A percentile compares a stretch with the other conserved stretches of the same genome.
Conservation (phyloP, 2,329 filamentous ascomycete genomes). For the Bipolaris oryzae region DNA sequence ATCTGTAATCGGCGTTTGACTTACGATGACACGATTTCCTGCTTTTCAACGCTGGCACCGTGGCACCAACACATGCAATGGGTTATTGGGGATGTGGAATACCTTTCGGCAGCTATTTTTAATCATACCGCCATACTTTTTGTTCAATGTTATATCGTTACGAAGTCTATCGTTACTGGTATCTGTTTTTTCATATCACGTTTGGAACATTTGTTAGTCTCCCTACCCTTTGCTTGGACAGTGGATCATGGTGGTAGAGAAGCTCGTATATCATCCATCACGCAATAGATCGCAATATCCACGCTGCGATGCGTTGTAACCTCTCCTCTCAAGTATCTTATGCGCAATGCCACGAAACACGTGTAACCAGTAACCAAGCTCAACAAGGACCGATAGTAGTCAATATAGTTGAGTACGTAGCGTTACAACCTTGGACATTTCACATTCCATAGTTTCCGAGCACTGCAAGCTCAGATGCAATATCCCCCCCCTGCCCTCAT, state of each 20-base stretch:
- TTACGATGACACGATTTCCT: conserved; percentile 24
- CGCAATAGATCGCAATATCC: not conserved
- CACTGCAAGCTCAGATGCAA: no score
- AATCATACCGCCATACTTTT: conserved; percentile 3
- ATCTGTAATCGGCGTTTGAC: conserved; percentile 6
- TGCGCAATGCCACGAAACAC: not conserved
- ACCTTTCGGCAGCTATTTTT: not conserved
- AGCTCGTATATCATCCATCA: not conserved
- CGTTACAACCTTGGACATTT: no score
- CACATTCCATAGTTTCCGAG: no score
- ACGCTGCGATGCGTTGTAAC: not conserved
- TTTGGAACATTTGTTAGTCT: not conserved
- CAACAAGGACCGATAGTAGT: no score
- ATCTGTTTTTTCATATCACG: not conserved
- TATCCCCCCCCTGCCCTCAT: no score
- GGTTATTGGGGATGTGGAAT: not conserved
- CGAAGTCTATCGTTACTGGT: not conserved
- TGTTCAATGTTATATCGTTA: not conserved
- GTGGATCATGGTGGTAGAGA: not conserved
- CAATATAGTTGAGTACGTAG: no score
- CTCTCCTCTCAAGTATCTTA: no score
- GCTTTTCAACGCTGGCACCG: not conserved
- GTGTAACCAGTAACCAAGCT: not conserved
- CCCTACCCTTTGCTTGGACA: not conserved
- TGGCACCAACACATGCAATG: conserved; percentile 8